Conservation (phyloP, 1,284 basidiomycete genomes). For the Hymenochaete sp. region DNA sequence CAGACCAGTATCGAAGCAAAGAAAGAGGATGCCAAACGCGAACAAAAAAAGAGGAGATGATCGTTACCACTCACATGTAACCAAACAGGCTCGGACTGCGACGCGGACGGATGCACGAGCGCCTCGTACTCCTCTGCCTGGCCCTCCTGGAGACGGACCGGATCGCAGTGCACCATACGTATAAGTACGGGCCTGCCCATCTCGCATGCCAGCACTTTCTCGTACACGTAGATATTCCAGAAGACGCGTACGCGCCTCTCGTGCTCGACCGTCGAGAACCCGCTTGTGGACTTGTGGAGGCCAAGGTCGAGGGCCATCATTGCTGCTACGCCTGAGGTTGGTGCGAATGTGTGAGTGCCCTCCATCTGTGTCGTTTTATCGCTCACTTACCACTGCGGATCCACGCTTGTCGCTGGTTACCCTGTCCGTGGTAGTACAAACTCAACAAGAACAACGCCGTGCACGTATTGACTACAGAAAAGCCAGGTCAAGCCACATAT, state of each 20-base stretch:
- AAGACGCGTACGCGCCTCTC: slow-evolving; percentile 18
- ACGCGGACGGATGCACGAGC: slow-evolving; percentile 12
- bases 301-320: slow-evolving; percentile 19
- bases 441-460: slow-evolving; percentile 15
- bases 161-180: slow-evolving; percentile 17
- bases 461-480: slow-evolving; percentile 14
- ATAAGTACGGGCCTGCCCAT: slow-evolving; percentile 17
- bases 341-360: not conserved
- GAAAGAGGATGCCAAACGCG: no score
- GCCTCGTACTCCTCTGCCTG: slow-evolving; percentile 18
- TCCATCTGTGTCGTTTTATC: not conserved
- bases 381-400: slow-evolving; percentile 15
- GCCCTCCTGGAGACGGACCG: slow-evolving; percentile 16
- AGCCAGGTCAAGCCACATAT: not conserved
- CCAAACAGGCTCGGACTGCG: no score
- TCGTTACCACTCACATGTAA: slow-evolving; percentile 9
- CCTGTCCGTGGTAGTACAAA: slow-evolving; percentile 17
- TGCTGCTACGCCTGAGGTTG: slow-evolving; percentile 14
- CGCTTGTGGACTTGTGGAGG: slow-evolving; percentile 14
- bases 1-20: no score
- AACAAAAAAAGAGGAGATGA: not conserved
- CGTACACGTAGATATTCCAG: slow-evolving; percentile 18
- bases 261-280: slow-evolving; percentile 14
- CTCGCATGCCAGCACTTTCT: slow-evolving; percentile 18
- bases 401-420: slow-evolving; percentile 18